Evolutionary conservation across 768 basidiomycete species (phyloP).

Genomic region (Obba rivulosa): DNA sequence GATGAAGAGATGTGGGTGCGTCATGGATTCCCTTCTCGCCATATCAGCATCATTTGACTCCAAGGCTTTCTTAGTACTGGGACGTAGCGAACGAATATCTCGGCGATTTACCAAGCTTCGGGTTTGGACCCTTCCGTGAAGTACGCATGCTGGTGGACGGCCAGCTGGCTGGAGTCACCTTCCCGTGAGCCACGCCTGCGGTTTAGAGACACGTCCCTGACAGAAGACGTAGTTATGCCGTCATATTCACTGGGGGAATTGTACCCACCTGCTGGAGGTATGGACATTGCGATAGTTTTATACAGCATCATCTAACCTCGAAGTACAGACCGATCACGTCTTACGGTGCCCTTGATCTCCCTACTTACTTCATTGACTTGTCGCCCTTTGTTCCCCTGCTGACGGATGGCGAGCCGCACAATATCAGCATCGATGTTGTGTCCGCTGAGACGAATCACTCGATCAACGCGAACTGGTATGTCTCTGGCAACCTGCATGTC

Average conservation of each 20-base stretch:
- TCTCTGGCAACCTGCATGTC: slow-evolving; percentile 66
- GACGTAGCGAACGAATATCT: slow-evolving; percentile 61
- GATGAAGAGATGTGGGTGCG: slow-evolving; percentile 77
- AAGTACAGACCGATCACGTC: slow-evolving; percentile 61
- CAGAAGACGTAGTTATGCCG: slow-evolving; percentile 3
- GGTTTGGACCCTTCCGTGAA: slow-evolving; percentile 56
- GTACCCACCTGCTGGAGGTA: slow-evolving; percentile 70
- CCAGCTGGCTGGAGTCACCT: slow-evolving; percentile 47
- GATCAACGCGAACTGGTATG: slow-evolving; percentile 75
- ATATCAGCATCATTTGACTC: not conserved
- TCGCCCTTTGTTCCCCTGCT: slow-evolving; percentile 73
- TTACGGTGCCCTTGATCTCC: slow-evolving; percentile 72
- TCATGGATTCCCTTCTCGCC: too few relatives aligned
- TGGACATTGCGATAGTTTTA: slow-evolving; percentile 9
- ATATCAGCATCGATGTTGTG: slow-evolving; percentile 65
- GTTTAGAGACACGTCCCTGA: too few relatives aligned
- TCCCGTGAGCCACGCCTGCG: slow-evolving; percentile 49
- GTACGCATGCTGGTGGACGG: slow-evolving; percentile 55
- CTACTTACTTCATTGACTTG: slow-evolving; percentile 72
- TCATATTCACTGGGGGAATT: slow-evolving; percentile 75
- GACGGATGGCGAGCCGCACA: slow-evolving; percentile 61
- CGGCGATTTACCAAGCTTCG: slow-evolving; percentile 42
- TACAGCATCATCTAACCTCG: not conserved
- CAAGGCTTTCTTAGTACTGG: slow-evolving; percentile 45
- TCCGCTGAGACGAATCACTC: slow-evolving; percentile 62